These are phyloP conservation scores for Cadophora sp. DNA, from an alignment of 2,329 filamentous ascomycete genomes.

Conservation along the genomic window DNA sequence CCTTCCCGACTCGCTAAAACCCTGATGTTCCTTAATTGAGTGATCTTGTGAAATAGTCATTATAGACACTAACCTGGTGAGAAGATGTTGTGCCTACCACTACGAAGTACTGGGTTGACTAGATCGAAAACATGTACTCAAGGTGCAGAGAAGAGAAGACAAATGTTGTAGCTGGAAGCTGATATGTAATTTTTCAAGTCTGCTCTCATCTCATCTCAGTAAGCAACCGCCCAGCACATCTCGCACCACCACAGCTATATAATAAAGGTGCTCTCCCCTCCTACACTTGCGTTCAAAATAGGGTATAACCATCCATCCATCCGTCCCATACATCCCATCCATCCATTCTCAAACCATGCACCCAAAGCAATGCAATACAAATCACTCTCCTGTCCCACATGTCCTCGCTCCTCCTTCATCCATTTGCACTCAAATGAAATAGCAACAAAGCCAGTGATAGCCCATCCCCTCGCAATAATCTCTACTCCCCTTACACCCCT, in stretches of 20 bases:
- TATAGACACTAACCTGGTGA: too few species aligned
- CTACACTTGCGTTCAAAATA: conserved; percentile 19
- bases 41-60: too few species aligned
- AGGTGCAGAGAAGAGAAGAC: not conserved
- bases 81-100: too few species aligned
- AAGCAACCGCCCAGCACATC: not conserved
- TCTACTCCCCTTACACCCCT: conserved; percentile 16
- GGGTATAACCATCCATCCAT: conserved; percentile 32
- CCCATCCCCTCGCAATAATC: conserved; percentile 7
- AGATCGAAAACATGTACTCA: not conserved
- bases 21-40: too few species aligned
- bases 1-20: too few species aligned
- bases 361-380: conserved; percentile 27
- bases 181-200: conserved; percentile 1
- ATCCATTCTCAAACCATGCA: conserved; percentile 23
- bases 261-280: not conserved
- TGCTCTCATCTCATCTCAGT: not conserved
- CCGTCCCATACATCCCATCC: conserved; percentile 20
- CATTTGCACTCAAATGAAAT: conserved; percentile 11
- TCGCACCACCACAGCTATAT: not conserved
- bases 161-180: conserved; percentile 7
- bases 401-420: not conserved
- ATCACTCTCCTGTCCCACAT: conserved; percentile 1
- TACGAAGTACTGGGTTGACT: too few species aligned
- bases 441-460: conserved; percentile 24